phyloP scores from a whole-genome alignment of 2,329 filamentous ascomycete species.

The Clarireedia paspali region DNA sequence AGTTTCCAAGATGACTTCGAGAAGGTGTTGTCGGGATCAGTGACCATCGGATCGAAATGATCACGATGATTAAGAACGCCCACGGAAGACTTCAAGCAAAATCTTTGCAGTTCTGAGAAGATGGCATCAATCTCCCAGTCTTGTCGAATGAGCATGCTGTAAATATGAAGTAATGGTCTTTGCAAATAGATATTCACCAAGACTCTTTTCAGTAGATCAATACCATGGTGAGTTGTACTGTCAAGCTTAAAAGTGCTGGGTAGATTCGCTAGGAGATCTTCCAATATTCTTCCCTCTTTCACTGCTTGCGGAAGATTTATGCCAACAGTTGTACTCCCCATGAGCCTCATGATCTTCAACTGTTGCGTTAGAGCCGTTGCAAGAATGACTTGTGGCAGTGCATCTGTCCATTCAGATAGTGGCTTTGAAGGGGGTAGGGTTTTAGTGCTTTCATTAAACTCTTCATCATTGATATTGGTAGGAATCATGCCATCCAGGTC shows the following conservation, averaged over 20 bases:
- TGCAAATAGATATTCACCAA: constrained; percentile 10
- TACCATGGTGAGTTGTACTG: background rate
- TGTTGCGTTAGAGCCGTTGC: constrained; percentile 6
- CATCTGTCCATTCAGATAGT: constrained; percentile 11
- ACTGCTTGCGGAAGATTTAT: background rate
- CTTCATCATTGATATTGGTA: constrained; percentile 33
- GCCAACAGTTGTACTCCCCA: background rate
- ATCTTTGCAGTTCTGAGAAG: constrained; percentile 1
- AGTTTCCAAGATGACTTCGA: constrained; percentile 9
- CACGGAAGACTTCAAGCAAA: constrained; percentile 11
- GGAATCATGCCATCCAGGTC: constrained; percentile 44
- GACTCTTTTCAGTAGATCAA: constrained; percentile 8
- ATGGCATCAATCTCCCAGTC: constrained; percentile 3
- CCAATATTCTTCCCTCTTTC: constrained; percentile 5
- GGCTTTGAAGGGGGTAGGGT: constrained; percentile 10
- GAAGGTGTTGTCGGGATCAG: background rate
- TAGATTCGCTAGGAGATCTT: background rate
- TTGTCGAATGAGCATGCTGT: constrained; percentile 4
- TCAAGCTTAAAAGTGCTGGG: background rate
- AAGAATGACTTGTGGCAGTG: constrained; percentile 10
- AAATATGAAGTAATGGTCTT: constrained; percentile 11
- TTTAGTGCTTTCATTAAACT: constrained; percentile 11
- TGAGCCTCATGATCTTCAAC: constrained; percentile 7
- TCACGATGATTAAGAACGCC: constrained; percentile 13
- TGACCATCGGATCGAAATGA: constrained; percentile 9